Percentiles rank a stretch among this genome's conserved stretches.
These are phyloP conservation scores for Leucocoprinus birnbaumii DNA, from an alignment of 768 basidiomycete species.

Conservation along the genomic window DNA sequence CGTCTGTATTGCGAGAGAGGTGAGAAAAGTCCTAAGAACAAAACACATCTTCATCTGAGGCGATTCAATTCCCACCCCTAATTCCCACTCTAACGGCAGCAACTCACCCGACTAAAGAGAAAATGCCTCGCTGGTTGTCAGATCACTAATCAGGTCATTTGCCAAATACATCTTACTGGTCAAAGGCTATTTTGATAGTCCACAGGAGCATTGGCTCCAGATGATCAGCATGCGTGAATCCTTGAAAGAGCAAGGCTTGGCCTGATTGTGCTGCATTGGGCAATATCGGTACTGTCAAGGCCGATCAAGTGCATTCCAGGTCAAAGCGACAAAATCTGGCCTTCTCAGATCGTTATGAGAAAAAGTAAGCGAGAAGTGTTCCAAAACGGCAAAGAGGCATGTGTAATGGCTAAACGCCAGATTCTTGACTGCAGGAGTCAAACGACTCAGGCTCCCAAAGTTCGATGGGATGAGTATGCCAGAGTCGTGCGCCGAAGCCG, in stretches of 20 bases:
- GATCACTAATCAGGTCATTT: neutral
- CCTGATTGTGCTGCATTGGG: neutral
- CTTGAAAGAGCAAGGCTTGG: too few species aligned
- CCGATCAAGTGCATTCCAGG: neutral
- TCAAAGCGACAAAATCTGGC: neutral
- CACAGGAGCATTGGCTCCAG: neutral
- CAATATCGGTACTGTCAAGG: neutral
- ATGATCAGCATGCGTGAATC: conserved; percentile 5
- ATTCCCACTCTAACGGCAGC: too few species aligned
- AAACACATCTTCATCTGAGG: too few species aligned
- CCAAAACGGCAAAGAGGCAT: neutral
- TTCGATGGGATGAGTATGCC: neutral
- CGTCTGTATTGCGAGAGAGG: too few species aligned
- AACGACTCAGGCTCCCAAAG: too few species aligned
- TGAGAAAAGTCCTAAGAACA: too few species aligned
- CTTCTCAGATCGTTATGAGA: conserved; percentile 5
- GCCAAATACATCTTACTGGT: neutral
- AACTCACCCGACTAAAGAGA: neutral
- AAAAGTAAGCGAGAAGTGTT: neutral
- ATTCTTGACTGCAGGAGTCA: too few species aligned
- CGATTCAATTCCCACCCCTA: too few species aligned
- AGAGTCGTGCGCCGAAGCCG: neutral
- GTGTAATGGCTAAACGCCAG: too few species aligned
- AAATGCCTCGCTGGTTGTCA: neutral
- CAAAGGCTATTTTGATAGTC: neutral